phyloP scores from a whole-genome alignment of 2,329 filamentous ascomycete species.

The Blumeriella jaapii region DNA sequence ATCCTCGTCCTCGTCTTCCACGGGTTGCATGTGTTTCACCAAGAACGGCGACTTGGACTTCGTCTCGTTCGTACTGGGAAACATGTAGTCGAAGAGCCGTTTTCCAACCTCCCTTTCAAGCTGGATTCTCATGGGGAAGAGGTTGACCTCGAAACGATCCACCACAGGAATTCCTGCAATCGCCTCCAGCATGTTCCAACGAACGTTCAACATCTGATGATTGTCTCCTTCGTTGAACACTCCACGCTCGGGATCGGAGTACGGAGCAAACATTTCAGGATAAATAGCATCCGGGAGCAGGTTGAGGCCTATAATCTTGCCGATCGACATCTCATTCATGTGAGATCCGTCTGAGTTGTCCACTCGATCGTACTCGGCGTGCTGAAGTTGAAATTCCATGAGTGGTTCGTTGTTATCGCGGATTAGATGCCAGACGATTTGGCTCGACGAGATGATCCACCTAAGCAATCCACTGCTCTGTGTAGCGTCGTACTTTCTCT shows the following conservation, averaged over 20 bases:
- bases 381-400: conserved; percentile 83
- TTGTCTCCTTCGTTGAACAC: conserved; percentile 43
- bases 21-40: conserved; percentile 38
- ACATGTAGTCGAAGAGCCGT: conserved; percentile 93
- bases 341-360: conserved; percentile 97
- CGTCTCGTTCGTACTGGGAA: conserved; percentile 58
- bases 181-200: conserved; percentile 97
- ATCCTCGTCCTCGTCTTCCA: conserved; percentile 23
- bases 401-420: conserved; percentile 77
- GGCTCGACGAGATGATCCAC: conserved; percentile 87
- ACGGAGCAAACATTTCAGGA: conserved; percentile 90
- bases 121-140: conserved; percentile 89
- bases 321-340: conserved; percentile 81
- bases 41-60: conserved; percentile 52
- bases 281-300: conserved; percentile 84
- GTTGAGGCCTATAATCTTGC: conserved; percentile 80
- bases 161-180: conserved; percentile 96
- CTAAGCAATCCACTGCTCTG: conserved; percentile 71
- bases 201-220: conserved; percentile 80
- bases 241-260: conserved; percentile 55
- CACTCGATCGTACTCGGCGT: conserved; percentile 86
- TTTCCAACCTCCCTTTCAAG: conserved; percentile 87
- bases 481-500: conserved; percentile 69
- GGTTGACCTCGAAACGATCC: conserved; percentile 89
- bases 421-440: conserved; percentile 96